phyloP scores from a whole-genome alignment of 108 stramenopile genomes.

The Pseudonitzschia multiseries region DNA sequence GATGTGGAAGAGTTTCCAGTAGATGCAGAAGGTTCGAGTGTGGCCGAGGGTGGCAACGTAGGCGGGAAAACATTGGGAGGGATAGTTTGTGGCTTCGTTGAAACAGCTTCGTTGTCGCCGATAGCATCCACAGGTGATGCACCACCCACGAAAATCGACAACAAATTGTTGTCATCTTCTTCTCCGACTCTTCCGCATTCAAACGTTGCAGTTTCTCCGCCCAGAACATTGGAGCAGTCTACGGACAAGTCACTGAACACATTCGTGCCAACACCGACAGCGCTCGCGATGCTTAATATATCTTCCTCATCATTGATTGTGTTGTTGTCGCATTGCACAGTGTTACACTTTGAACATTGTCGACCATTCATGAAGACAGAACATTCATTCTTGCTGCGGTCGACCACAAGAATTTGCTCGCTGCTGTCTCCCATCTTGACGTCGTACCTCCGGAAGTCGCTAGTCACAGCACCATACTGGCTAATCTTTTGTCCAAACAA shows the following conservation, averaged over 20 bases:
- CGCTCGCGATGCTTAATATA: not conserved
- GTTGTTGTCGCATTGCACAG: not conserved
- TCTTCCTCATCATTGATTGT: not conserved
- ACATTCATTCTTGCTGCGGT: not conserved
- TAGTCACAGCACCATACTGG: constrained; percentile 8
- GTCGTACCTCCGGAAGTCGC: constrained; percentile 4
- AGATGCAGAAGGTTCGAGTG: too few species aligned
- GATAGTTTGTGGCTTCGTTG: not conserved
- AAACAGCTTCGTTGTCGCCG: not conserved
- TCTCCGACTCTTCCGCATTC: not conserved
- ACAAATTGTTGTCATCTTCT: not conserved
- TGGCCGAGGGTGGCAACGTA: not conserved
- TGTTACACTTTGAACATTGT: constrained; percentile 1
- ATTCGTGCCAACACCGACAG: not conserved
- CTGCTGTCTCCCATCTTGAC: not conserved
- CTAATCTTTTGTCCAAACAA: constrained; percentile 8
- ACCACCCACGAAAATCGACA: not conserved
- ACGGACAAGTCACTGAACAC: not conserved
- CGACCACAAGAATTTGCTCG: not conserved
- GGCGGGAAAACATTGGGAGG: constrained; percentile 5
- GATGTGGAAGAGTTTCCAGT: too few species aligned
- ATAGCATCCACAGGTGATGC: not conserved
- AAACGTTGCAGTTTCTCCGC: not conserved
- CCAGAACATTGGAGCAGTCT: constrained; percentile 10
- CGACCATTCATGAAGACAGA: not conserved